Base-by-base conservation (phyloP, 352 stramenopile species). In the Phytophthora agathidicida region DNA sequence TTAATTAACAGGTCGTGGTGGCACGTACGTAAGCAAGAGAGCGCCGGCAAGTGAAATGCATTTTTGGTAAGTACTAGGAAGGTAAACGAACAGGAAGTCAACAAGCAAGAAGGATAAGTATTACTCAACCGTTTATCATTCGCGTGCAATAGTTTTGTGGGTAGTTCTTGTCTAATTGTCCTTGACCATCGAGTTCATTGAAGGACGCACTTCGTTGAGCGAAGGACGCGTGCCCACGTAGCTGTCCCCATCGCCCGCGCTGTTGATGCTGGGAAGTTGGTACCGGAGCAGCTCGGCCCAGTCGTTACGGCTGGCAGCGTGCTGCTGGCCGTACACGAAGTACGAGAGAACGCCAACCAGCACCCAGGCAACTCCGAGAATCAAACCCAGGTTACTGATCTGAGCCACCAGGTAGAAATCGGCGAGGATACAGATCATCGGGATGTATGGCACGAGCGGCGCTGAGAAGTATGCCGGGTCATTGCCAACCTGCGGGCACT, bases 361-460 rank as follows among this genome's bases (percentile, higher is more conserved):
- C 51, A 82, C 65, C 72, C 73, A 85, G 2, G 58, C 60, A 11
- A 60, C 66, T 32, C 61, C 63, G 26, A 73, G 59, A n/a, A 57
- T 68, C 19, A 85, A 64, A 16, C 65, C 71, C n/a, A 76, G 37
- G 47, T 73, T 47, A n/a, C 57, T 56, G 42, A 80, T 62, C 56
- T 85, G 75, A 28, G 72, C 55, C 27, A 80, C 71, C 28, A 85
- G 54, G 49, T 80, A 83, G 52, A 72, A 85, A 48, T 85, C 66
- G 23, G 78, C 59, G 10, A 77, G 49, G 26, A 85, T 80, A 31
- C 69, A 67, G 50, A 83, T 38, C 38, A 65, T 65, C 26, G 61
- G 73, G 24, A 83, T 64, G 49, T 66, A 80, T 27, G 75, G 75
- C 39, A 83, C 73, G 14, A 85, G 46, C 22, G 75, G 75, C 8